Evolutionary conservation across 192 early-diverging fungal species (phyloP).

Genomic region (Pilaira anomala): DNA sequence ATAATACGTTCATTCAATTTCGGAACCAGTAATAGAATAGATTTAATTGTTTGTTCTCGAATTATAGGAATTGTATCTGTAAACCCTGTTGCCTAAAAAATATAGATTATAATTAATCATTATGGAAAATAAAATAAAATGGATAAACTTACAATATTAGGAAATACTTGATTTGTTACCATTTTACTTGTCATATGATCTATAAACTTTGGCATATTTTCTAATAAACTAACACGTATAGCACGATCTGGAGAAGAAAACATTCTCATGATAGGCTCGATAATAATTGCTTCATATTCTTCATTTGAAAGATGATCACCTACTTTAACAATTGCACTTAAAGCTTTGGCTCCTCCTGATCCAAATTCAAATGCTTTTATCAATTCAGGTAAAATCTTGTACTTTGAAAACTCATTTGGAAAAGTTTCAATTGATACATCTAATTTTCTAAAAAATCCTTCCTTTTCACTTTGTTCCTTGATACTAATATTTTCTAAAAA

Average conservation of each 20-base stretch:
- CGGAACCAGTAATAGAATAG: constrained; percentile 69
- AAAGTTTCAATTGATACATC: constrained; percentile 70
- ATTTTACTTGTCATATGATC: constrained; percentile 62
- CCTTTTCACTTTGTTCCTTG: constrained; percentile 85
- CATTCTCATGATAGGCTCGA: constrained; percentile 75
- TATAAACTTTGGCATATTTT: constrained; percentile 74
- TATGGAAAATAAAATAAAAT: neutral
- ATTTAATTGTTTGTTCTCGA: constrained; percentile 89
- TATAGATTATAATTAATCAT: too few species aligned
- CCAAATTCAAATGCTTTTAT: constrained; percentile 80
- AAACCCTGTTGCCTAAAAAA: constrained; percentile 73
- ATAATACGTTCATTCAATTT: constrained; percentile 70
- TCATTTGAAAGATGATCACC: constrained; percentile 67
- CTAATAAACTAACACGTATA: constrained; percentile 81
- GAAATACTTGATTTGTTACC: constrained; percentile 81
- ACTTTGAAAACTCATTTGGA: constrained; percentile 78
- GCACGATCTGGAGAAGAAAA: constrained; percentile 86
- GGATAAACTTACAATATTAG: constrained; percentile 62
- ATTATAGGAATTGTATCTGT: constrained; percentile 84
- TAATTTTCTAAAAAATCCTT: constrained; percentile 79
- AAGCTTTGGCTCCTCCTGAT: constrained; percentile 68
- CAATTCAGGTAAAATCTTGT: constrained; percentile 93
- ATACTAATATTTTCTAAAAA: constrained; percentile 93
- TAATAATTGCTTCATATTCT: constrained; percentile 69
- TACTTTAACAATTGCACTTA: constrained; percentile 82